Evolutionary conservation across 129 eudicot genomes (phyloP).

Genomic region (Saposhnikovia divaricata): DNA sequence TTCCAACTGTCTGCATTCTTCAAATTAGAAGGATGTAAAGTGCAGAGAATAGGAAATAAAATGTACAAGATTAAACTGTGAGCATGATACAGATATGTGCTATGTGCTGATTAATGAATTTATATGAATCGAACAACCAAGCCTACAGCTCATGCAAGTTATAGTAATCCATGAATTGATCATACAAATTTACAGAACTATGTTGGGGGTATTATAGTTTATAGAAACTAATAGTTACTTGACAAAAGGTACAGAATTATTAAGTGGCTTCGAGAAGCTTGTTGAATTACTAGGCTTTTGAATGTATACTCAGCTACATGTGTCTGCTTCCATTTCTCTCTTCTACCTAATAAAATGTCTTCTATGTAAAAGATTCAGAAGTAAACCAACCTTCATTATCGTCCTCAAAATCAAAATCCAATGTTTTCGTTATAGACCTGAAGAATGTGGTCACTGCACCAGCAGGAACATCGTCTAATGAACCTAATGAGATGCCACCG

Average conservation of each 20-base stretch:
- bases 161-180: background rate
- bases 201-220: background rate
- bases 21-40: conserved; percentile 9
- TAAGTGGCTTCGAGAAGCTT: background rate
- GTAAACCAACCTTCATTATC: conserved; percentile 77
- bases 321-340: background rate
- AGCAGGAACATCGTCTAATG: conserved; percentile 89
- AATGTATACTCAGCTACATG: background rate
- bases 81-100: background rate
- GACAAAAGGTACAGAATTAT: background rate
- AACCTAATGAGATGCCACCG: conserved; percentile 68
- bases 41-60: background rate
- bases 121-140: background rate
- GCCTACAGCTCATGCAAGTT: background rate
- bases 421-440: conserved; percentile 69
- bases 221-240: background rate
- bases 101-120: background rate
- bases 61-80: background rate
- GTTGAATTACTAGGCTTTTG: background rate
- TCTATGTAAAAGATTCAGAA: background rate
- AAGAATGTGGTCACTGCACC: conserved; percentile 66
- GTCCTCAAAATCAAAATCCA: conserved; percentile 96
- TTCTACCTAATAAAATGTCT: background rate
- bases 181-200: background rate
- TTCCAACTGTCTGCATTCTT: conserved; percentile 76